Evolutionary conservation across 129 eudicot genomes (phyloP).

Genomic region (Smallanthus sonchifolius): DNA sequence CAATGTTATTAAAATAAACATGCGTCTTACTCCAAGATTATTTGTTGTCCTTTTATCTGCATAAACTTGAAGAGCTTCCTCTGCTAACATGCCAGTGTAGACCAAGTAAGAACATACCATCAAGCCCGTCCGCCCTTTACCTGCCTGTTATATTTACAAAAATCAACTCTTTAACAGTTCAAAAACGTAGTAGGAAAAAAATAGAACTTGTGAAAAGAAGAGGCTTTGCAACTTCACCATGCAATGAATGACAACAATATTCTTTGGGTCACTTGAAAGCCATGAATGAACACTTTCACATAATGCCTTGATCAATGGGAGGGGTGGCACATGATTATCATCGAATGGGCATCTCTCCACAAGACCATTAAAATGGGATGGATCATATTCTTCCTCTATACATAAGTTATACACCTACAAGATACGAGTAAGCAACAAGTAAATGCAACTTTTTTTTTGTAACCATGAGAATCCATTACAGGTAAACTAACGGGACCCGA

Average conservation of each 20-base stretch:
- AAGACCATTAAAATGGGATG: conserved; percentile 60
- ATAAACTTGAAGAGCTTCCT: conserved; percentile 73
- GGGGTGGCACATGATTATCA: conserved; percentile 76
- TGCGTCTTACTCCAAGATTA: conserved; percentile 54
- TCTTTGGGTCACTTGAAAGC: conserved; percentile 66
- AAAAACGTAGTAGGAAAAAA: background rate
- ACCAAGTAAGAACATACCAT: conserved; percentile 68
- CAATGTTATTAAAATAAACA: background rate
- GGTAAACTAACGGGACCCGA: too few relatives aligned
- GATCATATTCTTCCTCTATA: conserved; percentile 64
- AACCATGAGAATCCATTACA: too few relatives aligned
- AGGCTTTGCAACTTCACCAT: conserved; percentile 40
- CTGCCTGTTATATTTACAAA: conserved; percentile 51
- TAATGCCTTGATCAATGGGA: conserved; percentile 56
- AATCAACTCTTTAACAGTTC: background rate
- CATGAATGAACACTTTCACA: conserved; percentile 69
- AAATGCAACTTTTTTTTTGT: background rate
- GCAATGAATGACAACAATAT: conserved; percentile 80
- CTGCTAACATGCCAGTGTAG: conserved; percentile 66
- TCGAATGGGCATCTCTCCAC: conserved; percentile 84
- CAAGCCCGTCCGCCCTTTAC: conserved; percentile 85
- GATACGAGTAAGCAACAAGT: background rate
- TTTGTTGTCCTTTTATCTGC: conserved; percentile 80
- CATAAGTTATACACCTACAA: conserved; percentile 75
- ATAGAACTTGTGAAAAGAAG: background rate